Base-by-base conservation (phyloP, 2,329 filamentous ascomycete species). In the Cladosporium sp. region DNA sequence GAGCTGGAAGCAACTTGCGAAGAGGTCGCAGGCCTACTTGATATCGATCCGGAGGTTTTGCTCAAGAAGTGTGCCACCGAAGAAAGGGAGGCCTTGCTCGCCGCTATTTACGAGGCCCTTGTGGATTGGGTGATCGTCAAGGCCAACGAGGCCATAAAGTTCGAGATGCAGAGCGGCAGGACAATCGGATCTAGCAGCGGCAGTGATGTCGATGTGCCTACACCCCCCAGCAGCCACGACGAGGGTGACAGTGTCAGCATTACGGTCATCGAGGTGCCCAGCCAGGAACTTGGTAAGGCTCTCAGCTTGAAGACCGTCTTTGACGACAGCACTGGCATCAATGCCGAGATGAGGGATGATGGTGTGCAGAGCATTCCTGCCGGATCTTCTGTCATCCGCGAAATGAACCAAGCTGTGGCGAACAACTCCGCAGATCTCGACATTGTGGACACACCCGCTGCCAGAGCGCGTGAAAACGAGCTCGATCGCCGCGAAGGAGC, bases 321-420 rank as follows among this genome's bases (percentile, higher is more conserved):
- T 60, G 92, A 98, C 58, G 93, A 97, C 60, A 81, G 77, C n/a
- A 75, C 85, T 16, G 93, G 93, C 45, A 96, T 98, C 71, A 97
- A 97, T 60, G 79, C 86, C 0, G 93, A 98, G 72, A 97, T 98
- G 91, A 95, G 92, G 62, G 85, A 92, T 55, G 93, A 98, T 58
- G 93, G 93, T 8, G 80, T 98, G 1, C 79, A 87, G n/a, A 78
- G 94, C 2, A 71, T 78, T 1, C 60, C 84, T 0, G 83, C 83
- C 1, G 86, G 87, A n/a, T 85, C 84, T 51, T 94, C 92, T 0
- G 85, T 97, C 8, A 67, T 92, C 12, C 84, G 86, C 32, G 91
- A 96, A 65, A 94, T 95, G 86, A 82, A 87, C 62, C 83, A 84
- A 51, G 89, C 91, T 1, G 80, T 96, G 4, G 72, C 82, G 1